Evolutionary conservation across 140 eudicot species (phyloP), one percentile per base, ranked within the genome.

Genomic region (Flaveria floridana): DNA sequence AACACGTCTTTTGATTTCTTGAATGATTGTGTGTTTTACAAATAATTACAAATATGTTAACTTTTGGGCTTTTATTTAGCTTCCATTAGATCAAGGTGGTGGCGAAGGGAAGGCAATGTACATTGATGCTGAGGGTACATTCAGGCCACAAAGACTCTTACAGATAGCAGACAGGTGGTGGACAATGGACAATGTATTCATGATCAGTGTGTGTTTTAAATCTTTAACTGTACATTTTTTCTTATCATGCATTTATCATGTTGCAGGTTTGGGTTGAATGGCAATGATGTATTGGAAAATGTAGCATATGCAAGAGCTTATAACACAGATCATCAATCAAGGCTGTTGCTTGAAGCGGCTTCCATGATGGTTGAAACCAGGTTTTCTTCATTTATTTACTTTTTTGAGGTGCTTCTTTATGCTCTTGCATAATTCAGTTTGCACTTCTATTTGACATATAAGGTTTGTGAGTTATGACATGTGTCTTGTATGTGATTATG

Each of bases 81-180:
- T 93, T 76, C 98, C 97, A 10, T 63, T 93, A 69, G 97, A 90
- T 79, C 96, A 93, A 86, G 98, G 98, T 58, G 98, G 98, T 14
- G 98, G 98, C 81, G 97, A 93, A 70, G 97, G 98, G 61, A 93
- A 93, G 82, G 97, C 97, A 12, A 90, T 93, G 98, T 93, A 93
- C 76, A 93, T 93, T 77, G 98, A 93, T 80, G 97, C 97, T 61
- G 96, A 93, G 77, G 98, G 98, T 28, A 90, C 98, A 81, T 93
- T 93, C 70, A 88, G 98, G 67, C 98, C 97, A n/a, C 98, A 93
- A 80, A 88, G 98, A 65, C 90, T 93, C 15, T 61, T 93, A 79
- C 98, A 93, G 76, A 93, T 93, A 53, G 97, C 97, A 16, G 97
- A 90, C 79, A 93, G 96, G 98, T 93, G 13, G 80, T 70, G 50